phyloP scores from a whole-genome alignment of 148 eudicot genomes.

The Fagopyrum homotropicum region DNA sequence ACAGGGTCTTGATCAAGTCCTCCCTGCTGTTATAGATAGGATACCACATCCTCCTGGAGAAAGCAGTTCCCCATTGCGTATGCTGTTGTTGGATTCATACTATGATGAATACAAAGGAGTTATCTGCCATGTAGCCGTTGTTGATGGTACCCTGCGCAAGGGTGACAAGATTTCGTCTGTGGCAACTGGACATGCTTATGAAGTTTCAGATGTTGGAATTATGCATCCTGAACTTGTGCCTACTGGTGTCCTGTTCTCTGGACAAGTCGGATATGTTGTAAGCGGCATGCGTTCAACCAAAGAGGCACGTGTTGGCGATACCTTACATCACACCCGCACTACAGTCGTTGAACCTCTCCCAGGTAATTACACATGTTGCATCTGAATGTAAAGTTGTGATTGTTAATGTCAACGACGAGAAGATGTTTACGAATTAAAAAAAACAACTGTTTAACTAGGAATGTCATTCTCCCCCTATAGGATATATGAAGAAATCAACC shows the following conservation, averaged over 20 bases:
- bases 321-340: conserved; percentile 51
- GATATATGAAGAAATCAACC: background rate
- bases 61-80: conserved; percentile 49
- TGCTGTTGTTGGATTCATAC: conserved; percentile 95
- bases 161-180: conserved; percentile 87
- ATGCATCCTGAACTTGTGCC: conserved; percentile 94
- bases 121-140: conserved; percentile 91
- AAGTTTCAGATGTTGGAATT: conserved; percentile 84
- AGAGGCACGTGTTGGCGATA: conserved; percentile 97
- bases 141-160: conserved; percentile 78
- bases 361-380: conserved; percentile 35
- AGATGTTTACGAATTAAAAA: no score
- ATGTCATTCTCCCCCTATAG: no score
- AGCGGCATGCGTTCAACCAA: conserved; percentile 95
- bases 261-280: conserved; percentile 94
- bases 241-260: conserved; percentile 85
- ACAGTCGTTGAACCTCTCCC: conserved; percentile 75
- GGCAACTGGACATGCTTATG: conserved; percentile 80
- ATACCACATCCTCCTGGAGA: conserved; percentile 92
- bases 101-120: conserved; percentile 97
- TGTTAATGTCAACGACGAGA: no score
- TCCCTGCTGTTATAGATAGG: conserved; percentile 85
- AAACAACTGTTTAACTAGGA: no score
- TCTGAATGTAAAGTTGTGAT: no score
- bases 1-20: conserved; percentile 81